Base-by-base conservation (phyloP, 192 early-diverging fungal genomes). In the Coemansia sp. region DNA sequence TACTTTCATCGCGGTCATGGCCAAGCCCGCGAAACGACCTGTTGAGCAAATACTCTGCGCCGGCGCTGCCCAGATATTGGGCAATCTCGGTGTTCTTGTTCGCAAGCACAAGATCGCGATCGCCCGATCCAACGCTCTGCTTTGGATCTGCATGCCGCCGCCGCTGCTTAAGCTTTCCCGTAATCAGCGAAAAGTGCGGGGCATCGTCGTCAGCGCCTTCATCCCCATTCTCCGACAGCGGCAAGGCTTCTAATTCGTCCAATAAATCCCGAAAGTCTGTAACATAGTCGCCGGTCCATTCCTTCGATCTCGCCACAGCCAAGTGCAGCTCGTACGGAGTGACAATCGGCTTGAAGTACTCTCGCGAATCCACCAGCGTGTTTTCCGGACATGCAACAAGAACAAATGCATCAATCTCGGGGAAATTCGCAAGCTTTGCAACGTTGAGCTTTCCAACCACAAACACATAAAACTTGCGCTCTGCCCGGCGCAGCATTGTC, bases 371-470 rank as follows among this genome's bases (percentile, higher is more conserved):
- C 33, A 97, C 88, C 63, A 99, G 85, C 53, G 91, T 89, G 85
- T 96, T 97, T 72, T 99, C 94, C 7, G 96, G 94, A 71, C 97
- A 99, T 9, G 94, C 92, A 7, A 97, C 92, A 34, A 96, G 83
- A 6, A 95, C 93, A 74, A 93, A 98, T 18, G 86, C 88, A 65
- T 99, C 91, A 24, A 52, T 93, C 77, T 99, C 97, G 69, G 93
- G 87, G 66, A 99, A 98, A 61, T 99, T 99, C 36, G 92, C 97
- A 76, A 99, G 89, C 75, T 99, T 99, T 57, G 93, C 92, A 1
- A 94, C 92, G 64, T 93, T 96, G 14, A 96, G 89, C 66, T 98
- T 98, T 49, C 97, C 97, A 70, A 99, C 92, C 2, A 92, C 89
- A 65, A 95, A 90, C 23, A 94, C 75, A 67, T 97, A 95, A 10